Conservation (phyloP, 139 green algal species). For the Tetradesmus lagerheimii region DNA sequence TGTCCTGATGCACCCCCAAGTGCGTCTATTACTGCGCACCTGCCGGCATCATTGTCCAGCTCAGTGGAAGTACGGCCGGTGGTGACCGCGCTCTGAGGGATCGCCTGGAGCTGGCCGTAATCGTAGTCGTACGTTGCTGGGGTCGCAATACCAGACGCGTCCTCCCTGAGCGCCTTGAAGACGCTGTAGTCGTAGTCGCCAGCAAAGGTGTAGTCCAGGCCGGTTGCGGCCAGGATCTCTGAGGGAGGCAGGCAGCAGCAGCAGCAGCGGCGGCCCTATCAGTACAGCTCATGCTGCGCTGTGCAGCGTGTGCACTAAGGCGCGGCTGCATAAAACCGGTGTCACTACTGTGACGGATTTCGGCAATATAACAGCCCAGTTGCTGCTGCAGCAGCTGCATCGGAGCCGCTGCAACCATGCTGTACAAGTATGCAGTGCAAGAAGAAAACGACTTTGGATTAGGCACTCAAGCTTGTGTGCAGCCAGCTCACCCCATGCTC, state of each 20-base stretch:
- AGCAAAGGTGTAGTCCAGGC: conserved; percentile 25
- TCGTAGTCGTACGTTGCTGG: conserved; percentile 31
- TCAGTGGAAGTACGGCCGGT: neutral
- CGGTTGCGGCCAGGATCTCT: conserved; percentile 7
- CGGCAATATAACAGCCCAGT: neutral
- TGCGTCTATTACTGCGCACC: neutral
- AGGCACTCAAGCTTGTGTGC: too few species aligned
- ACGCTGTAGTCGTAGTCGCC: conserved; percentile 27
- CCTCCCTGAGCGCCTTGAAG: neutral
- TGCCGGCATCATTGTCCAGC: neutral
- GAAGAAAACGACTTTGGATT: too few species aligned
- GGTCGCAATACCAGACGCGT: neutral
- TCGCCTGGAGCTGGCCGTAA: neutral
- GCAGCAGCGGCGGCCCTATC: neutral
- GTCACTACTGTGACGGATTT: neutral
- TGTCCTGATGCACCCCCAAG: too few species aligned
- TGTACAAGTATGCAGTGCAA: too few species aligned
- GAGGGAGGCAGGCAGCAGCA: neutral
- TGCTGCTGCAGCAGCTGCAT: neutral
- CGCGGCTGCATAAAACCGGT: too few species aligned
- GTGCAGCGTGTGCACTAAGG: too few species aligned
- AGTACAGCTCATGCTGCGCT: neutral
- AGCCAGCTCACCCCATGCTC: conserved; percentile 24
- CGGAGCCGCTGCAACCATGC: neutral
- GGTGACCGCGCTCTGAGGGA: neutral